Conservation (phyloP, 352 stramenopile genomes). For the Peronospora farinosa region DNA sequence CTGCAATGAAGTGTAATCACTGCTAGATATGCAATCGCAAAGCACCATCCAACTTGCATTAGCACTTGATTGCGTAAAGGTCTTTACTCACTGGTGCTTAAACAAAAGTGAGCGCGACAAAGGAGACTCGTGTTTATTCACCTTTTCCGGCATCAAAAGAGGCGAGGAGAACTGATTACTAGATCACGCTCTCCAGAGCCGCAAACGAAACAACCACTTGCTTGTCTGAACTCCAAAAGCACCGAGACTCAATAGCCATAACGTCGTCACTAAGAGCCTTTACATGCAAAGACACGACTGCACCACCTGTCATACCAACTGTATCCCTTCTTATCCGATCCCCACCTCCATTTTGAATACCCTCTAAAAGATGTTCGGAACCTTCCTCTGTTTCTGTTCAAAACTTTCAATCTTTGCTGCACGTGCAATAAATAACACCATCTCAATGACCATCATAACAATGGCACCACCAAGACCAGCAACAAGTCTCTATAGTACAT, state of each 20-base stretch:
- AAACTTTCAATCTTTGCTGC: constrained; percentile 61
- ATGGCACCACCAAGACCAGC: constrained; percentile 63
- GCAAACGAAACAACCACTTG: too few relatives aligned
- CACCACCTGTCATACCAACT: not conserved
- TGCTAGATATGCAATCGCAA: constrained; percentile 1
- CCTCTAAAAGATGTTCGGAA: constrained; percentile 31
- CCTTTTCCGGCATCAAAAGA: too few relatives aligned
- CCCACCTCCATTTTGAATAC: not conserved
- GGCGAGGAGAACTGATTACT: too few relatives aligned
- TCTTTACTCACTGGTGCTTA: too few relatives aligned
- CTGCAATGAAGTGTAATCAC: constrained; percentile 3
- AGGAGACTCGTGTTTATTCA: too few relatives aligned
- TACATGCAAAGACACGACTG: constrained; percentile 26
- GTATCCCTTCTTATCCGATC: not conserved
- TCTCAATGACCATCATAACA: constrained; percentile 85
- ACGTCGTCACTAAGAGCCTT: constrained; percentile 7
- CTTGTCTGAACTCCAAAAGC: too few relatives aligned
- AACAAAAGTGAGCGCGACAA: too few relatives aligned
- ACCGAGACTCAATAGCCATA: not conserved
- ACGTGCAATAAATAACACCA: constrained; percentile 80
- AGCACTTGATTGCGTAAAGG: not conserved
- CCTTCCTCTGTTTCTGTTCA: constrained; percentile 40
- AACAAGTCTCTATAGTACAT: constrained; percentile 45
- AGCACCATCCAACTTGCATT: constrained; percentile 17
- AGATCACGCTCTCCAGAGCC: too few relatives aligned